Conservation (phyloP, 306 rosid species). For the Vigna mungo region DNA sequence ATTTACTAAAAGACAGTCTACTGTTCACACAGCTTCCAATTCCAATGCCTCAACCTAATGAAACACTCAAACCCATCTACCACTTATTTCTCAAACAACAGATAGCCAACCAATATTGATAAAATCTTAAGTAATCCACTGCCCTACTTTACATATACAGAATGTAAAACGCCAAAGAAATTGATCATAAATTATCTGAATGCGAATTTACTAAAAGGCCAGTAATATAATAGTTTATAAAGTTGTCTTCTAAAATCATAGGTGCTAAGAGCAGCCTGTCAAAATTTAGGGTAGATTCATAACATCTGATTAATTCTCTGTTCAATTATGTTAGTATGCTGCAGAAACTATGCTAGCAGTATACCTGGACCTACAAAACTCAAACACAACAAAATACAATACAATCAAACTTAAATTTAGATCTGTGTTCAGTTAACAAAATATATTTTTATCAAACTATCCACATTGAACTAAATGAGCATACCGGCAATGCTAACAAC, state of each 20-base stretch:
- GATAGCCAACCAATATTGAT: not conserved
- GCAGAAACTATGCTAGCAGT: constrained; percentile 11
- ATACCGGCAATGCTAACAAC: constrained; percentile 11
- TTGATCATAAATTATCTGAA: not conserved
- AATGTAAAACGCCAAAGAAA: not conserved
- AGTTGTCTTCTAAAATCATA: not conserved
- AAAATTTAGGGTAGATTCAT: constrained; percentile 15
- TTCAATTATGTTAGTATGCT: constrained; percentile 9
- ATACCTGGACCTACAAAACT: not conserved
- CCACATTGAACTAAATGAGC: constrained; percentile 13
- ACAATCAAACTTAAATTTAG: constrained; percentile 23
- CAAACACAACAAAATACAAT: not conserved
- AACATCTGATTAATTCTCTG: not conserved
- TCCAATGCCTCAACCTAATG: not conserved
- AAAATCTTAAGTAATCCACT: not conserved
- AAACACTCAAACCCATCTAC: constrained; percentile 10
- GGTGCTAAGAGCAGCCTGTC: not conserved
- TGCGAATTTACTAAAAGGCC: not conserved
- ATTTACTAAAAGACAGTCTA: not conserved
- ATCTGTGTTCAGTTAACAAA: constrained; percentile 12
- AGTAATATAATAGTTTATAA: not conserved
- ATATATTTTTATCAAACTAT: constrained; percentile 32
- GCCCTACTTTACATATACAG: not conserved
- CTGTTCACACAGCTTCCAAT: not conserved
- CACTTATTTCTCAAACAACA: not conserved